These are phyloP conservation scores for Pseudozyma hubeiensis DNA, from an alignment of 1,284 basidiomycete genomes.

Conservation along the genomic window DNA sequence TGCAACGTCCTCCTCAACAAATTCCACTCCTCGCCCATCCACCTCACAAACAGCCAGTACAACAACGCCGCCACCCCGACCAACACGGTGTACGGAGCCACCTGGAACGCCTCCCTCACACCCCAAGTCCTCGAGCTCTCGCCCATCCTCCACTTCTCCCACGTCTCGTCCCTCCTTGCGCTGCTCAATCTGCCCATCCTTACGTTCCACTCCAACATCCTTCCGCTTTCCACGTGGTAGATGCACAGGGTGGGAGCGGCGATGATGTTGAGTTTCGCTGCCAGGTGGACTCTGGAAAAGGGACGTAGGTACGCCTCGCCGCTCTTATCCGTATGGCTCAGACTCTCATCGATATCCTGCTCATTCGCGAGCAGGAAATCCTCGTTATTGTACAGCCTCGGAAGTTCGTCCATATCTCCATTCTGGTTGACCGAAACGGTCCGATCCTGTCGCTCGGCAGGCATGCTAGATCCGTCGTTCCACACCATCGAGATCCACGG, in stretches of 20 bases:
- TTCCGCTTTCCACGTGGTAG: conserved; percentile 62
- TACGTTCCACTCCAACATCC: conserved; percentile 66
- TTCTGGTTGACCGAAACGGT: conserved; percentile 20
- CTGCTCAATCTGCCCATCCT: conserved; percentile 45
- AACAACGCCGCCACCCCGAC: conserved; percentile 27
- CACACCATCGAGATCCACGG: conserved; percentile 69
- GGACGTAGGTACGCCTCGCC: conserved; percentile 68
- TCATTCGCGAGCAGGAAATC: conserved; percentile 69
- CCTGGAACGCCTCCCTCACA: conserved; percentile 43
- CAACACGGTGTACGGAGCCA: conserved; percentile 47
- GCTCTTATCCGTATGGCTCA: conserved; percentile 57
- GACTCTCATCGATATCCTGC: conserved; percentile 67
- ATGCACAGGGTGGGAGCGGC: conserved; percentile 68
- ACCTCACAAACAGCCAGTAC: conserved; percentile 43
- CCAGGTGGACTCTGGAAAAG: conserved; percentile 69
- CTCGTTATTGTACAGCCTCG: conserved; percentile 60
- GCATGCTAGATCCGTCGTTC: conserved; percentile 69
- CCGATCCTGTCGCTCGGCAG: conserved; percentile 33
- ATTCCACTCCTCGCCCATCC: conserved; percentile 47
- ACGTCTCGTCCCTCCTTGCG: conserved; percentile 46
- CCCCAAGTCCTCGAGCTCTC: conserved; percentile 56
- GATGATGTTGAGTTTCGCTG: conserved; percentile 68
- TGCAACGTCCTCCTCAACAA: conserved; percentile 26
- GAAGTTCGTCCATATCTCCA: conserved; percentile 36
- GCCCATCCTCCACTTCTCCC: conserved; percentile 63